Base-by-base conservation (phyloP, 306 rosid species). In the Arachis stenosperma region DNA sequence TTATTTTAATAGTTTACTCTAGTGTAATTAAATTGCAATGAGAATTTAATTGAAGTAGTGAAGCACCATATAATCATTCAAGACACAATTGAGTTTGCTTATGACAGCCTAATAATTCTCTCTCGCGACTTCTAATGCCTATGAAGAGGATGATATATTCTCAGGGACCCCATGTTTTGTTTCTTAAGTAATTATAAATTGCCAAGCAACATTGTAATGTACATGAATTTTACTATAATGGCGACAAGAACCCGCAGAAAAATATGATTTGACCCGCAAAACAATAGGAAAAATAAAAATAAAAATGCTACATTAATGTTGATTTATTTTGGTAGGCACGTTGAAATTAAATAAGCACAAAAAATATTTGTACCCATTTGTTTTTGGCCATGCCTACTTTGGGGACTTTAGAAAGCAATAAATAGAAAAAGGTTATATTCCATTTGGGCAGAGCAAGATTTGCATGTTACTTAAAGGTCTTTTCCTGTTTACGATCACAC, bases 391-490 rank as follows among this genome's bases (percentile, higher is more conserved):
- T 46, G 55, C 30, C 30, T 67, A 12, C 8, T 54, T 64, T 29
- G 62, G 73, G 52, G 71, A 60, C 5, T 5, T 22, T 9, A 47
- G 63, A 57, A 79, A 75, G 86, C 75, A 79, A 76, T 78, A 75
- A 75, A 67, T 70, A 71, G 83, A 53, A 71, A 75, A 84, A 66
- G 81, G 68, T 48, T 55, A 71, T 61, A 71, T 65, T 80, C 74
- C 68, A 67, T 58, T 75, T 63, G 86, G 71, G 88, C 85, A 78
- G 52, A 47, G 87, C 86, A 76, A 88, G 88, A 60, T 68, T 82
- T 85, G 91, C 95, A 87, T 88, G 96, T 88, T 88, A 78, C 87
- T 79, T 75, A 74, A 81, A 75, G 70, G 87, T 81, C 88, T 79
- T 85, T 79, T 47, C n/a, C 84, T 82, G 70, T 81, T 83, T 77